These are phyloP conservation scores for Diophrys appendiculata DNA, from an alignment of 73 alveolate species.

Conservation along the genomic window DNA sequence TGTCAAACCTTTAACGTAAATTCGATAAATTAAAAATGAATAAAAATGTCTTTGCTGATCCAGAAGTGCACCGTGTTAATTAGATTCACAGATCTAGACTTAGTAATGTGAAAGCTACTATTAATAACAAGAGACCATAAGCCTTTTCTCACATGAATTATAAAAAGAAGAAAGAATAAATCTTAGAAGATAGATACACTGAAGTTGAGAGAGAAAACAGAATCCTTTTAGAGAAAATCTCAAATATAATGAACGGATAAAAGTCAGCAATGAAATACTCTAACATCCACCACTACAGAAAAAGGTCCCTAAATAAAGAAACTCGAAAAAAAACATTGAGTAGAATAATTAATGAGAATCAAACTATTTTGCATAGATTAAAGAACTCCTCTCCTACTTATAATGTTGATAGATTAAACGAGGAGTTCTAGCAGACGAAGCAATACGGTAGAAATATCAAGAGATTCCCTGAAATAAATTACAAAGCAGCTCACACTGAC, in stretches of 20 bases:
- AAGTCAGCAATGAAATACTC: background rate
- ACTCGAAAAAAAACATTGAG: conserved; percentile 19
- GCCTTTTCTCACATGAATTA: background rate
- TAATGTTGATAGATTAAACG: conserved; percentile 42
- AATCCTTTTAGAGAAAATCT: conserved; percentile 59
- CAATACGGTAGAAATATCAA: conserved; percentile 42
- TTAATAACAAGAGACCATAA: background rate
- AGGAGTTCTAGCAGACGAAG: conserved; percentile 33
- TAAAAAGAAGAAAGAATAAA: background rate
- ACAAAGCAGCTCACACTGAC: conserved; percentile 3
- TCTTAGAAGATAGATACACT: conserved; percentile 30
- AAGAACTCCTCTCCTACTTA: conserved; percentile 35
- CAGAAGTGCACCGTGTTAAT: too few species aligned
- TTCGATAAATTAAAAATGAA: too few species aligned
- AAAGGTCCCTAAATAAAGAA: conserved; percentile 44
- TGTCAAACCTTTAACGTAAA: too few species aligned
- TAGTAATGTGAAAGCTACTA: background rate
- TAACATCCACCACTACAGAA: background rate
- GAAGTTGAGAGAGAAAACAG: conserved; percentile 61
- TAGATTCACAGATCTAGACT: background rate
- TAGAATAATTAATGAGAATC: conserved; percentile 50
- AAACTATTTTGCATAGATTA: conserved; percentile 48
- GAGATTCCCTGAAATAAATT: conserved; percentile 49
- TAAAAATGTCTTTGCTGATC: too few species aligned
- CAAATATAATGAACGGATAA: conserved; percentile 19